phyloP scores from a whole-genome alignment of 352 stramenopile species.

The Phytopythium cucurbitacearum region DNA sequence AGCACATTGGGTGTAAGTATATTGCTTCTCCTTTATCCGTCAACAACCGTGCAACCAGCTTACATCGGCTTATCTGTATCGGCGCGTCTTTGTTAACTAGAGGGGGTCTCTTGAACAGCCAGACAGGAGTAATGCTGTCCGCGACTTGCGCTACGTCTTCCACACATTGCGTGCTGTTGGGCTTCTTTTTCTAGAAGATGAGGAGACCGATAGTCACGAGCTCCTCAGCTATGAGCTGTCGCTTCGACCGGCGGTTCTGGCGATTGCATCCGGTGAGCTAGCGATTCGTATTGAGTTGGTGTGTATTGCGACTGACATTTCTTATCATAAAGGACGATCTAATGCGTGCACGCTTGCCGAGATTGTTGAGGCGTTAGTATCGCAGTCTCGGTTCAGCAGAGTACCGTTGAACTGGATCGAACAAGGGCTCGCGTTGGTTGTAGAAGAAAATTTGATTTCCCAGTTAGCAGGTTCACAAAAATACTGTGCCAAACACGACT shows the following conservation, averaged over 20 bases:
- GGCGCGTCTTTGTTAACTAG: too few relatives aligned
- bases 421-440: conserved; percentile 24
- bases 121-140: conserved; percentile 15
- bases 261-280: conserved; percentile 26
- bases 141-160: conserved; percentile 39
- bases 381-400: conserved; percentile 37
- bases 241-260: conserved; percentile 40
- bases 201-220: conserved; percentile 42
- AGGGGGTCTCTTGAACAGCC: conserved; percentile 1
- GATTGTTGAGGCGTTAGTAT: conserved; percentile 43
- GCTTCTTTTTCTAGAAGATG: conserved; percentile 57
- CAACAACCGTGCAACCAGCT: too few relatives aligned
- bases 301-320: conserved; percentile 5
- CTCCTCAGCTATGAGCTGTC: conserved; percentile 44
- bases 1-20: neutral
- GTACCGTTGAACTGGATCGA: conserved; percentile 56
- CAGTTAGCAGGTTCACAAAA: conserved; percentile 33
- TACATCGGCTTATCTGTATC: too few relatives aligned
- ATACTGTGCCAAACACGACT: conserved; percentile 18
- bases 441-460: conserved; percentile 16
- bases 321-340: conserved; percentile 12
- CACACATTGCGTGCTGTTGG: conserved; percentile 32
- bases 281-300: neutral
- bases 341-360: conserved; percentile 34
- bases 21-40: too few relatives aligned